Evolutionary conservation across 2,329 filamentous ascomycete genomes (phyloP).

Genomic region (Aurifilum marmelostoma): DNA sequence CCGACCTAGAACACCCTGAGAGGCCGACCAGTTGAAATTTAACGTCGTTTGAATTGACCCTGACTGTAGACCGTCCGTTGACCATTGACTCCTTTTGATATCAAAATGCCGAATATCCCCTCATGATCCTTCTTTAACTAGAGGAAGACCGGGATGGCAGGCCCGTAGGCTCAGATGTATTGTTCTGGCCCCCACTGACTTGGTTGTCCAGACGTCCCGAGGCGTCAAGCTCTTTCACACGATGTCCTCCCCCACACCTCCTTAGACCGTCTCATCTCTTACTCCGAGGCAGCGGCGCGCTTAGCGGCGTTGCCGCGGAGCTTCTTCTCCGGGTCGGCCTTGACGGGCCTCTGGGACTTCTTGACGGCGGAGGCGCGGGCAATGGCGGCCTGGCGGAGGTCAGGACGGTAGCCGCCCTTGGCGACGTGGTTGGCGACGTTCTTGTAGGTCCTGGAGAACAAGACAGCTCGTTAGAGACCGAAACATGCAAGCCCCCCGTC

Average conservation of each 20-base stretch:
- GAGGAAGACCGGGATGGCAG: conserved; percentile 14
- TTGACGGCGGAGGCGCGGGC: conserved; percentile 86
- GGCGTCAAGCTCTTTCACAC: conserved; percentile 20
- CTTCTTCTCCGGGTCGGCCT: conserved; percentile 75
- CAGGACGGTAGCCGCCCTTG: conserved; percentile 82
- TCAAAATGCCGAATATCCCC: conserved; percentile 27
- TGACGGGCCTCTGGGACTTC: conserved; percentile 76
- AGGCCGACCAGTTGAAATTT: conserved; percentile 17
- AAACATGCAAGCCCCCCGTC: not conserved
- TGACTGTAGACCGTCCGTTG: conserved; percentile 23
- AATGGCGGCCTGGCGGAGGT: conserved; percentile 78
- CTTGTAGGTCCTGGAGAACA: conserved; percentile 74
- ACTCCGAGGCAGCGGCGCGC: conserved; percentile 64
- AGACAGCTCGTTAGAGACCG: not conserved
- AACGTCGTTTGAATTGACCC: conserved; percentile 26
- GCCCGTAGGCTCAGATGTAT: conserved; percentile 14
- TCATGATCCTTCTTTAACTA: conserved; percentile 10
- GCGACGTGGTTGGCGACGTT: conserved; percentile 80
- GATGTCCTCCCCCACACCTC: conserved; percentile 4
- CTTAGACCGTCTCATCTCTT: conserved; percentile 29
- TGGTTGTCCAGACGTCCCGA: conserved; percentile 8
- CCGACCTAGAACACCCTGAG: not conserved
- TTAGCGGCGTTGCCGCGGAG: conserved; percentile 77
- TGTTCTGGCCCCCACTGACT: conserved; percentile 18
- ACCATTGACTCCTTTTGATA: conserved; percentile 30